Evolutionary conservation across 495 filamentous ascomycete species (phyloP).

Genomic region (Corynascus novoguineensis): DNA sequence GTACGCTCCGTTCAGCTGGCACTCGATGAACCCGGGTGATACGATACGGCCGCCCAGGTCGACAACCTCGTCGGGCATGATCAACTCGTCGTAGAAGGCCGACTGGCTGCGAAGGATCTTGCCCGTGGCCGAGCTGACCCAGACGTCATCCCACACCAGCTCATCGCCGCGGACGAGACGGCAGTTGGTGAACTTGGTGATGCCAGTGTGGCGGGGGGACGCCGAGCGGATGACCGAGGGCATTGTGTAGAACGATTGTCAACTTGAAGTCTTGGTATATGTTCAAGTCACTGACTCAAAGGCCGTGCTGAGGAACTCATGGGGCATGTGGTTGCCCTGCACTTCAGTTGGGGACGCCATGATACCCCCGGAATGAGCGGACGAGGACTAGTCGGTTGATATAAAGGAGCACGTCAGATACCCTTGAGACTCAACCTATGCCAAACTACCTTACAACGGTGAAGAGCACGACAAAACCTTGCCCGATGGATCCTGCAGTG

Average conservation of each 20-base stretch:
- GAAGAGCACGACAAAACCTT: not conserved
- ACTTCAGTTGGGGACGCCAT: not conserved
- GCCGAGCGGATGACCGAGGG: conserved; percentile 5
- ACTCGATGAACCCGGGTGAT: conserved; percentile 76
- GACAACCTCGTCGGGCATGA: conserved; percentile 54
- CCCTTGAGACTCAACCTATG: not conserved
- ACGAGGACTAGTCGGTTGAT: not conserved
- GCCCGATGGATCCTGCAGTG: not conserved
- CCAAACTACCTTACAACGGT: not conserved
- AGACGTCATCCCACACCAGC: conserved; percentile 67
- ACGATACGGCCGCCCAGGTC: conserved; percentile 74
- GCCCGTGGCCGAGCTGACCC: conserved; percentile 68
- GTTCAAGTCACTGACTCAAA: not conserved
- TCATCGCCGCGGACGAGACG: conserved; percentile 57
- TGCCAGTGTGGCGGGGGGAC: conserved; percentile 35
- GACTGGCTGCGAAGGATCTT: conserved; percentile 71
- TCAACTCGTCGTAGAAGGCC: conserved; percentile 65
- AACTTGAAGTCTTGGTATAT: no score
- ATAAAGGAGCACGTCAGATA: conserved; percentile 8
- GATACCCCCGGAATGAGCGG: not conserved
- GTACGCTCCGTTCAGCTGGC: conserved; percentile 79
- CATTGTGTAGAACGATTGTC: no score
- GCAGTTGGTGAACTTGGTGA: conserved; percentile 82
- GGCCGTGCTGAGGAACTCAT: not conserved
- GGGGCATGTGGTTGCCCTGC: not conserved